These are phyloP conservation scores for Sugiyamaella valdiviana DNA, from an alignment of 805 yeast genomes.

Conservation along the genomic window DNA sequence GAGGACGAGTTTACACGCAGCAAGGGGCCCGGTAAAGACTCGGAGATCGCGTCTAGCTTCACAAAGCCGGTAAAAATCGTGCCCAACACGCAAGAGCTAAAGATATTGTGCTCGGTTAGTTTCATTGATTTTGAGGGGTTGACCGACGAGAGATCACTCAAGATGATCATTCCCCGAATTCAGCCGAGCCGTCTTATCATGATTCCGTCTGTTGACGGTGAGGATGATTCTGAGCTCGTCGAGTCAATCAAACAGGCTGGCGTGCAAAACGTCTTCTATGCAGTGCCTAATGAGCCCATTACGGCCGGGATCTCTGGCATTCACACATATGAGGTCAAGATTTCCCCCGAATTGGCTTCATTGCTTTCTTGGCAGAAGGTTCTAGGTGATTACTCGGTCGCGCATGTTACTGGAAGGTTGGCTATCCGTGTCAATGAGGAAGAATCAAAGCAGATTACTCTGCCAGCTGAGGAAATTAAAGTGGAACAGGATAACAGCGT, in stretches of 20 bases:
- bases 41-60: neutral
- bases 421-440: conserved; percentile 19
- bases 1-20: neutral
- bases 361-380: conserved; percentile 76
- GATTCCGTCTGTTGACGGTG: conserved; percentile 31
- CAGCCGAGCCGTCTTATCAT: conserved; percentile 70
- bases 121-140: conserved; percentile 78
- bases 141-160: conserved; percentile 76
- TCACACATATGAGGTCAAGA: conserved; percentile 50
- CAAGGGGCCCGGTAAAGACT: neutral
- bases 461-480: neutral
- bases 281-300: conserved; percentile 21
- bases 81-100: conserved; percentile 32
- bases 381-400: conserved; percentile 72
- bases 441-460: conserved; percentile 11
- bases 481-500: neutral
- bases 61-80: conserved; percentile 43
- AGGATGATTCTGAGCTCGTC: conserved; percentile 14
- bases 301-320: conserved; percentile 38
- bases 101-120: conserved; percentile 62
- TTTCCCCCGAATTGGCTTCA: conserved; percentile 60
- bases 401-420: conserved; percentile 72
- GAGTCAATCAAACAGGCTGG: conserved; percentile 23
- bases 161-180: conserved; percentile 67
- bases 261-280: conserved; percentile 16